Conservation (phyloP, 805 yeast genomes). For the Candida endomychidarum region DNA sequence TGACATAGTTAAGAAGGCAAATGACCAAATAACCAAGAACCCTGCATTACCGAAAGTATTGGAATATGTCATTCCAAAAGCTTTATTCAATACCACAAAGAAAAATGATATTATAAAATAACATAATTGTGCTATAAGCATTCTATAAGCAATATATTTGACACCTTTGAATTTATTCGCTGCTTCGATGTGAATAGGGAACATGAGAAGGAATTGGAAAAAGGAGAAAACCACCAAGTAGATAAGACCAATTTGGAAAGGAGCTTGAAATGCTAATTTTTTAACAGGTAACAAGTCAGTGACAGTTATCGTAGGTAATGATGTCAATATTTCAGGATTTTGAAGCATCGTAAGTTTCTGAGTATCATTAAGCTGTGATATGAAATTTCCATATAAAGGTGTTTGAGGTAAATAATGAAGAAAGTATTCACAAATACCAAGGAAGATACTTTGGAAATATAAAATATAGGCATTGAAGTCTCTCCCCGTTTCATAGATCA, state of each 20-base stretch:
- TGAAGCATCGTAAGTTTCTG: constrained; percentile 10
- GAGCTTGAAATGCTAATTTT: constrained; percentile 27
- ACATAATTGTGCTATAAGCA: constrained; percentile 27
- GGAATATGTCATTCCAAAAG: constrained; percentile 24
- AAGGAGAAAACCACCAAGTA: constrained; percentile 34
- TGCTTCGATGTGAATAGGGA: constrained; percentile 26
- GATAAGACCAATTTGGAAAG: constrained; percentile 32
- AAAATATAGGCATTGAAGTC: constrained; percentile 32
- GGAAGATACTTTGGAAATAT: constrained; percentile 19
- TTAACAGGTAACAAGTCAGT: constrained; percentile 26
- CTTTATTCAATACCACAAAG: constrained; percentile 28
- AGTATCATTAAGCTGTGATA: constrained; percentile 13
- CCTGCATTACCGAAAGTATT: constrained; percentile 31
- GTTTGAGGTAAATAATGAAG: constrained; percentile 18
- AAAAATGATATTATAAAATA: constrained; percentile 28
- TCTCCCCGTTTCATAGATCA: constrained; percentile 32
- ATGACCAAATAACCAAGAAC: constrained; percentile 33
- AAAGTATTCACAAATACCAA: constrained; percentile 11
- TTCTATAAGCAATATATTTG: constrained; percentile 24
- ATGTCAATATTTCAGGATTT: constrained; percentile 26
- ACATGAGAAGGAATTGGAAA: constrained; percentile 31
- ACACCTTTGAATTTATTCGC: constrained; percentile 27
- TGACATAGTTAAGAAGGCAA: constrained; percentile 29
- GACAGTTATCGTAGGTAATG: constrained; percentile 23
- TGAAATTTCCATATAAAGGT: constrained; percentile 19